Conservation (phyloP, 768 basidiomycete genomes). For the Pleurotus giganteus region DNA sequence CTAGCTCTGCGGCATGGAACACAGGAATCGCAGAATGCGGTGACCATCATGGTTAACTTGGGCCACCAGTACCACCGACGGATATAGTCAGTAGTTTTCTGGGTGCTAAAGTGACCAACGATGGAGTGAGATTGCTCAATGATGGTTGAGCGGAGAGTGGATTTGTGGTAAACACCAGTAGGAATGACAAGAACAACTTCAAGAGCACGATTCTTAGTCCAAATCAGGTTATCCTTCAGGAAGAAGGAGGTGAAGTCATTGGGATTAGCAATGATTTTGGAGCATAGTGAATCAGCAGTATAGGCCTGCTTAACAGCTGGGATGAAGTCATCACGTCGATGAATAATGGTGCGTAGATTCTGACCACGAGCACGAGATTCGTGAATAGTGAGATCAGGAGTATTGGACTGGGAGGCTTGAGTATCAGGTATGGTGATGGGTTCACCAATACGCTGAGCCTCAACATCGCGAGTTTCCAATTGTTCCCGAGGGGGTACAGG, state of each 20-base stretch:
- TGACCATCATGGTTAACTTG: conserved; percentile 16
- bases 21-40: conserved; percentile 22
- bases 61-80: conserved; percentile 30
- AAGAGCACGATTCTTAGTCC: background rate
- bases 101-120: conserved; percentile 1
- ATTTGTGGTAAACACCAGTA: background rate
- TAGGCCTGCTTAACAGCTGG: background rate
- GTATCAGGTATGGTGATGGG: background rate
- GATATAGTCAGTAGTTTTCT: conserved; percentile 14
- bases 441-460: background rate
- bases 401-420: too few species aligned
- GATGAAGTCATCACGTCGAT: background rate
- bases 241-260: background rate
- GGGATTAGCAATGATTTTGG: background rate
- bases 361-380: background rate
- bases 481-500: background rate
- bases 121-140: conserved; percentile 10
- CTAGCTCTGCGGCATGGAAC: conserved; percentile 23
- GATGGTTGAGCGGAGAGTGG: background rate
- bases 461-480: background rate
- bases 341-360: background rate
- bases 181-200: background rate
- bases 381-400: background rate
- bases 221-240: background rate
- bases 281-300: background rate